Percentiles rank a stretch among this genome's conserved stretches.
phyloP scores from a whole-genome alignment of 1,284 basidiomycete genomes.

The Moesziomyces antarcticus region DNA sequence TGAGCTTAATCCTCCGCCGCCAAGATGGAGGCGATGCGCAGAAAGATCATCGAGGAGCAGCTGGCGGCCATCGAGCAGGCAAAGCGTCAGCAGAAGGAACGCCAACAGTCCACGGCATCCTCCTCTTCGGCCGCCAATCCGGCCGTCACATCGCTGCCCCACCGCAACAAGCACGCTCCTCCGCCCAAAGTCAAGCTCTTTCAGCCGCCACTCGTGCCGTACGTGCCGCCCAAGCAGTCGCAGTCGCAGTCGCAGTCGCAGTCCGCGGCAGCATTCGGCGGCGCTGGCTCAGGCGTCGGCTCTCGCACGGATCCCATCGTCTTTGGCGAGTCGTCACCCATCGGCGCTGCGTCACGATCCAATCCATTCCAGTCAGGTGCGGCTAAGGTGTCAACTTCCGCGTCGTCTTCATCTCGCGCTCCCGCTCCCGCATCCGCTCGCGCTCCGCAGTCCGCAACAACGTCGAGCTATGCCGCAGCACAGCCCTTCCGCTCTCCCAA shows the following conservation, averaged over 20 bases:
- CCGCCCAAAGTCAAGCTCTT: constrained; percentile 52
- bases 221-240: constrained; percentile 5
- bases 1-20: background rate
- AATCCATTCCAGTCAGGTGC: constrained; percentile 12
- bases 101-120: constrained; percentile 1
- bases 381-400: background rate
- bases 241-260: background rate
- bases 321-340: constrained; percentile 38
- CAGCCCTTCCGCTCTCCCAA: constrained; percentile 41
- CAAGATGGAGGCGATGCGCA: constrained; percentile 50
- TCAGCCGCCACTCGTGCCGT: constrained; percentile 33
- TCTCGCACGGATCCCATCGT: constrained; percentile 38
- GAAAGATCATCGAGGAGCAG: constrained; percentile 50
- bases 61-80: constrained; percentile 36
- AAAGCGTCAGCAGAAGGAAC: constrained; percentile 5
- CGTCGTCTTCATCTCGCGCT: constrained; percentile 8
- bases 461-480: constrained; percentile 31
- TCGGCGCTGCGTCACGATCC: constrained; percentile 8
- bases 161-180: constrained; percentile 47
- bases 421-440: constrained; percentile 6
- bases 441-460: constrained; percentile 6
- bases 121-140: constrained; percentile 8
- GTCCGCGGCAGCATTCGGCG: background rate
- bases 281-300: constrained; percentile 13
- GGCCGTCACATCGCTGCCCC: constrained; percentile 33